Evolutionary conservation across 192 early-diverging fungal species (phyloP).

Genomic region (Podila verticillata): DNA sequence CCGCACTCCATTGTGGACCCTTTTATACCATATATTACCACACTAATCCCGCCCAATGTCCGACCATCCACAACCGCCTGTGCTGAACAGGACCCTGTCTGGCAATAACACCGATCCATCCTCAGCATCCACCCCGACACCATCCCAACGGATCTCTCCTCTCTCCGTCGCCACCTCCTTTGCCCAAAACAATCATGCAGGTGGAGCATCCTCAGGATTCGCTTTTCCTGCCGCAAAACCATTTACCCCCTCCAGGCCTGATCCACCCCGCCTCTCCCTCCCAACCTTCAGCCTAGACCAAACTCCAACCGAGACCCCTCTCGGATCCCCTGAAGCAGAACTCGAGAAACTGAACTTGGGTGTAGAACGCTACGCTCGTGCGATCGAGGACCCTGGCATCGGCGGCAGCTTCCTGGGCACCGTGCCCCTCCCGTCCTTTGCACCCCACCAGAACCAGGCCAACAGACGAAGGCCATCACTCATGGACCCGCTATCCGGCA

Average conservation of each 20-base stretch:
- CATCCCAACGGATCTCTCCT: neutral
- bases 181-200: slow-evolving; percentile 8
- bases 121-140: neutral
- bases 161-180: slow-evolving; percentile 1
- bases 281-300: slow-evolving; percentile 11
- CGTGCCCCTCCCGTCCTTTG: slow-evolving; percentile 25
- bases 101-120: neutral
- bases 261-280: slow-evolving; percentile 11
- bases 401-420: slow-evolving; percentile 33
- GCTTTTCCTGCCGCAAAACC: slow-evolving; percentile 22
- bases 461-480: slow-evolving; percentile 9
- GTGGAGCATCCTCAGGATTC: slow-evolving; percentile 35
- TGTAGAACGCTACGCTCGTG: slow-evolving; percentile 36
- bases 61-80: neutral
- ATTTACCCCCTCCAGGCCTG: slow-evolving; percentile 5
- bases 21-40: too few relatives aligned
- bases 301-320: slow-evolving; percentile 15
- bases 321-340: slow-evolving; percentile 20
- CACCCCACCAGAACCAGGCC: neutral
- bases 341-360: slow-evolving; percentile 34
- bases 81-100: neutral
- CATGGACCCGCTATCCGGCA: neutral
- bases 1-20: too few relatives aligned
- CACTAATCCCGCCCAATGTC: neutral
- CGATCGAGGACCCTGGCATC: slow-evolving; percentile 20